A percentile compares a stretch with the other conserved stretches of the same genome.
Evolutionary conservation across 306 rosid species (phyloP).

Genomic region (Medicago lupulina): DNA sequence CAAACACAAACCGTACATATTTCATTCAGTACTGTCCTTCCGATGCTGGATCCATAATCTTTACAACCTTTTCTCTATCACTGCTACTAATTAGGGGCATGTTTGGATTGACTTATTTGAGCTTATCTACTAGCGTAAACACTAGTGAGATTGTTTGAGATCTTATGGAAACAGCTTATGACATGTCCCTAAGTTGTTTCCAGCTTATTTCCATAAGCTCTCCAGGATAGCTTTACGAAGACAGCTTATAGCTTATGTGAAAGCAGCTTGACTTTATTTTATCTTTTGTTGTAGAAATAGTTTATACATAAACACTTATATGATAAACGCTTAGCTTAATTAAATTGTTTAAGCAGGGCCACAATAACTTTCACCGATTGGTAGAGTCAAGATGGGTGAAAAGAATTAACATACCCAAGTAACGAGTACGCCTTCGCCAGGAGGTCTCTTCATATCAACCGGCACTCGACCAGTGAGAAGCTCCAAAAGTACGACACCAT

Average conservation of each 20-base stretch:
- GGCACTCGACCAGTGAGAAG: conserved; percentile 93
- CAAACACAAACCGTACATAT: no score
- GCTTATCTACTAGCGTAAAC: background rate
- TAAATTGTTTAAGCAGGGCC: background rate
- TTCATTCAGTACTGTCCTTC: no score
- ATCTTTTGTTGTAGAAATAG: background rate
- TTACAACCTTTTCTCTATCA: no score
- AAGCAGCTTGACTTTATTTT: background rate
- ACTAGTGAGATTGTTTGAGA: background rate
- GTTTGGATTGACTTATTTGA: background rate
- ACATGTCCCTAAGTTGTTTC: background rate
- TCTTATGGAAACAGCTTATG: background rate
- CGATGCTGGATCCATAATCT: no score
- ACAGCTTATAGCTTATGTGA: background rate
- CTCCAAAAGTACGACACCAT: conserved; percentile 92
- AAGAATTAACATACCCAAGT: conserved; percentile 73
- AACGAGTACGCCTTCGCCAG: conserved; percentile 89
- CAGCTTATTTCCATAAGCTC: background rate
- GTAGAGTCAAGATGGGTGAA: conserved; percentile 16
- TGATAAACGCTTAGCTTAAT: background rate
- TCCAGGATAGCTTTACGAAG: background rate
- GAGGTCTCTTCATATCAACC: conserved; percentile 91
- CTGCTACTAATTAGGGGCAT: no score
- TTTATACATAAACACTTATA: background rate
- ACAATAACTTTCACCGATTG: background rate